phyloP scores from a whole-genome alignment of 768 basidiomycete species.

The Pluteus cervinus region DNA sequence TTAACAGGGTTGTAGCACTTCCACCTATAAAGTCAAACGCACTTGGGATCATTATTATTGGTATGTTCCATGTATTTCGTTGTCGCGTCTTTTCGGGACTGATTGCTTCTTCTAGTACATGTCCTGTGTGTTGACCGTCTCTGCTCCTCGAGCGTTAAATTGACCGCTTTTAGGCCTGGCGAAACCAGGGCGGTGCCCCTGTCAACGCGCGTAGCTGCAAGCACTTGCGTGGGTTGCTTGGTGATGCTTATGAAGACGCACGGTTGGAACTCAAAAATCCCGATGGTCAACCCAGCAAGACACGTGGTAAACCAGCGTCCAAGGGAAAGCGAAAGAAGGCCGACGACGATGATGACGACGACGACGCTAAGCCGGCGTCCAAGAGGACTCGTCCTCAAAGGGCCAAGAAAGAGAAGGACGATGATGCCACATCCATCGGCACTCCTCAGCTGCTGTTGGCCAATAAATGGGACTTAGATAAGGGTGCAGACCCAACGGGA shows the following conservation, averaged over 20 bases:
- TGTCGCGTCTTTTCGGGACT: background rate
- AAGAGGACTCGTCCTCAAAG: constrained; percentile 13
- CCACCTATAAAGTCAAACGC: constrained; percentile 36
- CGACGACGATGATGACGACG: constrained; percentile 11
- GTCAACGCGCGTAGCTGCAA: constrained; percentile 39
- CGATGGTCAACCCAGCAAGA: constrained; percentile 11
- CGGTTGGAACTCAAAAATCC: constrained; percentile 30
- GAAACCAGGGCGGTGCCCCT: constrained; percentile 14
- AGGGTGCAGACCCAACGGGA: constrained; percentile 45
- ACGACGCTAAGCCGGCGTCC: constrained; percentile 9
- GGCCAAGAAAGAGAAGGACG: constrained; percentile 15
- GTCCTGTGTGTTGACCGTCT: constrained; percentile 21
- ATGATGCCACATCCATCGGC: no score
- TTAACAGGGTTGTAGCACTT: constrained; percentile 22
- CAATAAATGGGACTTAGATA: constrained; percentile 51
- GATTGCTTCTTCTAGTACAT: constrained; percentile 17
- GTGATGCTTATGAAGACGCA: constrained; percentile 35
- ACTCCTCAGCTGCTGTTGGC: constrained; percentile 47
- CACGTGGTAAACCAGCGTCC: constrained; percentile 6
- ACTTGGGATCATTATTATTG: constrained; percentile 42
- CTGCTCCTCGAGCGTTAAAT: no score
- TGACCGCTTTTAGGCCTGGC: constrained; percentile 4
- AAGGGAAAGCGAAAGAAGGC: constrained; percentile 13
- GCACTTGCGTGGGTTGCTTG: constrained; percentile 33
- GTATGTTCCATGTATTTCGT: constrained; percentile 10